Base-by-base conservation (phyloP, 208 protist species). In the Trypanosomatidae sp. region DNA sequence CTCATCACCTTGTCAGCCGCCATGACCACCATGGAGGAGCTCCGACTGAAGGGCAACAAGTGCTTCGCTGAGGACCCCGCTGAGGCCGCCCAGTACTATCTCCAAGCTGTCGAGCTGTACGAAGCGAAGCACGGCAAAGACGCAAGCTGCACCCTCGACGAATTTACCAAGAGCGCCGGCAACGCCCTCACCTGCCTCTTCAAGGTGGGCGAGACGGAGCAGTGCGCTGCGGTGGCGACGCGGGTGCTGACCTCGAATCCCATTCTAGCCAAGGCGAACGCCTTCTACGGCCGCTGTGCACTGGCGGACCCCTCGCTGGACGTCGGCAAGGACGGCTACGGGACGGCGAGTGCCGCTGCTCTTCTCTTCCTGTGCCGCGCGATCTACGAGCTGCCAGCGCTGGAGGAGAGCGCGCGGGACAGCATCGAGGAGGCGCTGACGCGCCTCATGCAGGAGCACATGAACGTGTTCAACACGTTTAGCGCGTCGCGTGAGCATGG, bases 111-210 rank as follows among this genome's bases (percentile, higher is more conserved):
- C 64, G 50, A 72, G 30, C 65, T 92, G 10, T 92, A 91, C 64
- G 83, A 85, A 55, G n/a, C 71, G 46, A 22, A 69, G 2, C 44
- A 68, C n/a, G 47, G 43, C 3, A 56, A 60, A 33, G 74, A 76
- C 28, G 53, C 68, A 17, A 47, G 62, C 10, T 73, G 77, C 65
- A 85, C 83, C 3, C 28, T 91, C 1, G 90, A 95, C 13, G 92
- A 97, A 69, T 91, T 86, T 69, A 89, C 90, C 1, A 93, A 93
- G 66, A 86, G 85, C 70, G 85, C 90, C 30, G 92, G 92, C 43
- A 97, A 97, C 79, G 90, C 88, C 25, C 69, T 94, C 30, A 97
- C 90, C 19, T 94, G 90, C 66, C 67, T 97, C 36, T 88, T 88
- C 55, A 92, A 94, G 71, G 10, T 88, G 2, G 73, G 77, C 2